Base-by-base conservation (phyloP, 2,329 filamentous ascomycete genomes). In the Leptographium procerum region DNA sequence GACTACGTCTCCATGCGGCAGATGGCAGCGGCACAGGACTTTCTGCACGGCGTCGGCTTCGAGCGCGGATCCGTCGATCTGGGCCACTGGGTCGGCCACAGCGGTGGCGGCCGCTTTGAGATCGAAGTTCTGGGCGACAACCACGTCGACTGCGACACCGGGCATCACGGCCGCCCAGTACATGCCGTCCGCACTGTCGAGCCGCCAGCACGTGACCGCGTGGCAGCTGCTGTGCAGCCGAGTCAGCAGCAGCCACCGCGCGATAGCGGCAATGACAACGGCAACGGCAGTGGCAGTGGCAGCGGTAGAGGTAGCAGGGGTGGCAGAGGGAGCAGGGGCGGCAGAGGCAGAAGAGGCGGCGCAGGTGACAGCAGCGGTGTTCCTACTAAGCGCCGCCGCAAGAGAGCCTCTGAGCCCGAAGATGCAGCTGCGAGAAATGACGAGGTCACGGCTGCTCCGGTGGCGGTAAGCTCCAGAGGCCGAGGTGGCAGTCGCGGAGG, bases 31-130 rank as follows among this genome's bases (percentile, higher is more conserved):
- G 62, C 52, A 33, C 56, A 59, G 40, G 36, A 16, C 8, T 64
- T 52, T 31, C 55, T 64, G 6, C 36, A 22, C 47, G 13, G 52
- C 31, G 22, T 57, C 13, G 60, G 62, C 16, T 40, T 62, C 19
- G 36, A 22, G 8, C 51, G 47, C 16, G 31, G 43, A 19, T 34
- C 50, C 4, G 29, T 52, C 22, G 55, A 61, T 26, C 58, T 64
- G 26, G 43, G 53, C 19, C 57, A 57, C 50, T 63, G 61, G 61
- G 28, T 52, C 22, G 51, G 51, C 51, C 59, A 61, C 47, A 31
- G 33, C 26, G 51, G 43, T 9, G 28, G 50, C 19, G 56, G 48
- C 11, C 61, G 59, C n/a, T 62, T 62, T 26, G 47, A 50, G 24
- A 51, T 56, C 4, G 55, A 56, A n/a, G 16, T 51, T 14, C n/a